Percentiles rank a stretch among this genome's conserved stretches.
phyloP scores from a whole-genome alignment of 768 basidiomycete species.

The Paxillus involutus region DNA sequence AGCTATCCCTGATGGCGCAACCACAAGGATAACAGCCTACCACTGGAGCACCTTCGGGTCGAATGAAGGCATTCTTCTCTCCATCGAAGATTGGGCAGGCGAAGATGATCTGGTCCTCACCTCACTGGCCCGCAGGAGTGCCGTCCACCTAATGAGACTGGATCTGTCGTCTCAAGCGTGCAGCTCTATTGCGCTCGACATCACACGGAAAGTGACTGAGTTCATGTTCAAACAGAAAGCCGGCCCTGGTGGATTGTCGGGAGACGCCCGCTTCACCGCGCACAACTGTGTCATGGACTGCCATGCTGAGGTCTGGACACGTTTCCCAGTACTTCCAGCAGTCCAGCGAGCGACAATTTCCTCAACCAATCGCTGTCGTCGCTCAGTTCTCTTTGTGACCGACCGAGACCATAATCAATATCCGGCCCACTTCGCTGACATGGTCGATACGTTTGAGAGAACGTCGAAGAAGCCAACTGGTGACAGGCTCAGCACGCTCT shows the following conservation, averaged over 20 bases:
- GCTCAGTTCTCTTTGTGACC: conserved; percentile 45
- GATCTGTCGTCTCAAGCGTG: conserved; percentile 33
- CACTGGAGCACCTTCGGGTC: conserved; percentile 64
- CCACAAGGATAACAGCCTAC: conserved; percentile 35
- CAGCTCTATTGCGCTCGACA: conserved; percentile 48
- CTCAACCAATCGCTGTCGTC: conserved; percentile 28
- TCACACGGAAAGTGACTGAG: conserved; percentile 56
- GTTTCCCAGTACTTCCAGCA: conserved; percentile 57
- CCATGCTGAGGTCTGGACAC: conserved; percentile 56
- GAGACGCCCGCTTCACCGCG: conserved; percentile 20
- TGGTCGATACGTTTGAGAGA: conserved; percentile 48
- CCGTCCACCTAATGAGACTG: conserved; percentile 45
- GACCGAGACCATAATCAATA: conserved; percentile 36
- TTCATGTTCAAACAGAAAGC: conserved; percentile 54
- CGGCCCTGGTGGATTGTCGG: conserved; percentile 15
- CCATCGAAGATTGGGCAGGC: conserved; percentile 28
- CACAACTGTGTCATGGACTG: conserved; percentile 57
- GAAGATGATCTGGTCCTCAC: conserved; percentile 35
- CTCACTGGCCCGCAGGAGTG: conserved; percentile 43
- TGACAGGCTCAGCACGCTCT: conserved; percentile 38
- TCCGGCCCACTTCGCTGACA: conserved; percentile 40
- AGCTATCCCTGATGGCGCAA: conserved; percentile 22
- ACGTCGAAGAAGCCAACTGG: conserved; percentile 53
- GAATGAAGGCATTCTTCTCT: conserved; percentile 39
- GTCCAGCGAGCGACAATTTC: conserved; percentile 45